Base-by-base conservation (phyloP, 768 basidiomycete genomes). In the Leccinum uliginosum region DNA sequence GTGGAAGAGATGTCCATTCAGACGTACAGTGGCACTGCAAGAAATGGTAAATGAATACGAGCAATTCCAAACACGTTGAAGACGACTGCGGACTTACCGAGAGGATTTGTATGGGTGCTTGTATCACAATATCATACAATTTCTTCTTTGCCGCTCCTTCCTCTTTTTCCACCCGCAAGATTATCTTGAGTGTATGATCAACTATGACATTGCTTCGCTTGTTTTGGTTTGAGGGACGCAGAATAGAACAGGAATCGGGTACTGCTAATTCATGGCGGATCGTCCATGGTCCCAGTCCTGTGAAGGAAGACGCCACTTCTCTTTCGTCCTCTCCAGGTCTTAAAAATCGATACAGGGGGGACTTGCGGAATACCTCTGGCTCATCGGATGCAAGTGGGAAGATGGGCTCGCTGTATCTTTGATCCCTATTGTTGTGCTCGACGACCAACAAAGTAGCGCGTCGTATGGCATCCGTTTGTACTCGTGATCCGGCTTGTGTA, bases 201-300 rank as follows among this genome's bases (percentile, higher is more conserved):
- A 97, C 80, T 15, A 78, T 73, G 60, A 97, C 85, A 65, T 91
- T 89, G 59, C 87, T 85, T 8, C 64, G 58, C 45, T 67, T 65
- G 44, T 40, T 35, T 68, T 82, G 86, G 67, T 89, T 94, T 10
- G 93, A 90, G 63, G 91, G 88, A 64, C 82, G 83, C 50, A 98
- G 72, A 50, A 73, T 67, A 21, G 67, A 68, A 63, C 87, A 90
- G 1, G 84, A 80, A 15, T 71, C 72, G 0, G 95, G 94, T 2
- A 98, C 76, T 46, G 79, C 78, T 43, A 98, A 67, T 29, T 82
- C 76, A 53, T 83, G 80, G 55, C 85, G 83, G 57, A 98, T 81
- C 9, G 79, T 78, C 95, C 95, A 98, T 14, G 96, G 95, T 0
- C 96, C 95, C 3, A 84, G 83, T 27, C 87, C 89, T 84, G 86